Evolutionary conservation across 2,329 filamentous ascomycete genomes (phyloP).

Genomic region (Aspergillus fijiensis): DNA sequence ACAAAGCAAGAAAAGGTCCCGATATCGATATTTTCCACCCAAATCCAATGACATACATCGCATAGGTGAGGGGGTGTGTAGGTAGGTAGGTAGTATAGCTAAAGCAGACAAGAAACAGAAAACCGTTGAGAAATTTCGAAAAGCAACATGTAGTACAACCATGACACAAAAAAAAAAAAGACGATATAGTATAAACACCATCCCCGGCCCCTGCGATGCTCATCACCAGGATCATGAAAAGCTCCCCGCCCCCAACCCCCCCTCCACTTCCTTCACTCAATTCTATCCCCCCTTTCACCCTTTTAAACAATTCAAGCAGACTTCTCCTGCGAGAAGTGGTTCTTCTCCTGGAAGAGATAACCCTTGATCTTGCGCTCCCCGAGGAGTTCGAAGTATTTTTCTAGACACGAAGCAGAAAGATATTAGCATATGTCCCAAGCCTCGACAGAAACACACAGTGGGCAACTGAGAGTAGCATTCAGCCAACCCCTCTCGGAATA

Average conservation of each 20-base stretch:
- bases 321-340: conserved; percentile 49
- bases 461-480: too few species aligned
- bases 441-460: too few species aligned
- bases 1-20: not conserved
- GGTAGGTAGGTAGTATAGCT: not conserved
- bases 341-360: conserved; percentile 64
- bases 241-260: too few species aligned
- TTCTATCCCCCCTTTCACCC: too few species aligned
- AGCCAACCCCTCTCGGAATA: too few species aligned
- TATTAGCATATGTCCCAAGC: not conserved
- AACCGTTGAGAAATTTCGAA: not conserved
- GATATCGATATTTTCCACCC: conserved; percentile 5
- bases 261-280: not conserved
- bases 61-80: not conserved
- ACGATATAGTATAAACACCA: not conserved
- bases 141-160: conserved; percentile 4
- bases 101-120: conserved; percentile 8
- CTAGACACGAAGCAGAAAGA: conserved; percentile 36
- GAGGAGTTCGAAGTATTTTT: conserved; percentile 64
- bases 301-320: conserved; percentile 21
- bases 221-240: not conserved
- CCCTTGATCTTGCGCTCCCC: conserved; percentile 63
- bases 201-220: not conserved
- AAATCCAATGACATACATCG: not conserved
- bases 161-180: conserved; percentile 1